phyloP scores from a whole-genome alignment of 306 rosid species.

The Quercus ilex region DNA sequence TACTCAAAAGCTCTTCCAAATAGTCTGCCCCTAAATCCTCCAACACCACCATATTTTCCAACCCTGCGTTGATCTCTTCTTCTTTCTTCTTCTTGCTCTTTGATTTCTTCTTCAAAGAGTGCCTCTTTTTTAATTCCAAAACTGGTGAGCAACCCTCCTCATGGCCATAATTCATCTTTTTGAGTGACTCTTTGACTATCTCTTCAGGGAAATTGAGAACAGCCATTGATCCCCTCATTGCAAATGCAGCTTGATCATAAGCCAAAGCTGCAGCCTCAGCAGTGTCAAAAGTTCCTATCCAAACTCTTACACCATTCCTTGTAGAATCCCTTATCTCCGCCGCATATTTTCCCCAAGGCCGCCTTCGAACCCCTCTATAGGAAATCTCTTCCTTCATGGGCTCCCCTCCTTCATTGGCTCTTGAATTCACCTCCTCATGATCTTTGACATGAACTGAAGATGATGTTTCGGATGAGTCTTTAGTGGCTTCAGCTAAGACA shows the following conservation, averaged over 20 bases:
- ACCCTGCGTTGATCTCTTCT: neutral
- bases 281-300: slow-evolving; percentile 76
- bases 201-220: slow-evolving; percentile 51
- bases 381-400: slow-evolving; percentile 7
- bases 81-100: slow-evolving; percentile 12
- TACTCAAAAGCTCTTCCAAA: slow-evolving; percentile 49
- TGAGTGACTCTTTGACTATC: slow-evolving; percentile 39
- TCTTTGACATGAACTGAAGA: neutral
- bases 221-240: slow-evolving; percentile 50
- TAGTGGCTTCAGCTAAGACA: slow-evolving; percentile 24
- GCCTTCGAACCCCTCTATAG: slow-evolving; percentile 55
- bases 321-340: slow-evolving; percentile 76
- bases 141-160: slow-evolving; percentile 49
- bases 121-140: slow-evolving; percentile 49
- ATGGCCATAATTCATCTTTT: slow-evolving; percentile 34
- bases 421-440: slow-evolving; percentile 36
- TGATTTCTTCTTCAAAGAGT: slow-evolving; percentile 41
- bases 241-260: slow-evolving; percentile 71
- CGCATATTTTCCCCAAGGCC: slow-evolving; percentile 75
- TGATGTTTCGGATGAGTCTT: neutral
- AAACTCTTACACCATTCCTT: slow-evolving; percentile 54
- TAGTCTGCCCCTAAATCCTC: slow-evolving; percentile 57
- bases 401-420: neutral
- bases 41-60: slow-evolving; percentile 36
- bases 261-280: slow-evolving; percentile 73